Conservation (phyloP, 2,329 filamentous ascomycete species). For the Plenodomus biglobosus region DNA sequence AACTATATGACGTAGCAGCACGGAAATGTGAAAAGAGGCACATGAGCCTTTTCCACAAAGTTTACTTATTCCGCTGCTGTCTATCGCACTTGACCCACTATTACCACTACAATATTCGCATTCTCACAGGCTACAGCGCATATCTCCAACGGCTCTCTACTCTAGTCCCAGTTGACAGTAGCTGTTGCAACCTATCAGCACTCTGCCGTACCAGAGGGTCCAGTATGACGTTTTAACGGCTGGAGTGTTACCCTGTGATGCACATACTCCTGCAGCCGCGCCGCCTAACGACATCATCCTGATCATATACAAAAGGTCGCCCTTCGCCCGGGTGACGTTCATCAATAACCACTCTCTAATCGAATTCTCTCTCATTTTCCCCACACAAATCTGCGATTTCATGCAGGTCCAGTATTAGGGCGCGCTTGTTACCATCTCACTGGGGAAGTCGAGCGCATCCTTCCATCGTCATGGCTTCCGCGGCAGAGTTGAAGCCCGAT, state of each 20-base stretch:
- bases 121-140: background rate
- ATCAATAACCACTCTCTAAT: background rate
- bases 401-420: background rate
- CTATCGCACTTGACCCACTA: background rate
- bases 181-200: background rate
- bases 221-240: background rate
- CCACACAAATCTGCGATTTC: background rate
- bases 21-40: background rate
- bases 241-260: background rate
- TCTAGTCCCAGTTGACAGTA: background rate
- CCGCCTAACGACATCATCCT: background rate
- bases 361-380: background rate
- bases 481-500: constrained; percentile 14
- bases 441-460: background rate
- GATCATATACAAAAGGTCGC: background rate
- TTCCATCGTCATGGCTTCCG: constrained; percentile 16
- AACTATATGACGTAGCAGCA: background rate
- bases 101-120: background rate
- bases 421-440: background rate
- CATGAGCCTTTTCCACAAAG: background rate
- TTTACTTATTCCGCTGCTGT: background rate
- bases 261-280: background rate
- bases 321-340: background rate
- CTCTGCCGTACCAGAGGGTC: background rate
- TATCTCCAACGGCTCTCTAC: background rate